A percentile compares a stretch with the other conserved stretches of the same genome.
Conservation (phyloP, 495 filamentous ascomycete genomes). For the Chaetomium tenue region DNA sequence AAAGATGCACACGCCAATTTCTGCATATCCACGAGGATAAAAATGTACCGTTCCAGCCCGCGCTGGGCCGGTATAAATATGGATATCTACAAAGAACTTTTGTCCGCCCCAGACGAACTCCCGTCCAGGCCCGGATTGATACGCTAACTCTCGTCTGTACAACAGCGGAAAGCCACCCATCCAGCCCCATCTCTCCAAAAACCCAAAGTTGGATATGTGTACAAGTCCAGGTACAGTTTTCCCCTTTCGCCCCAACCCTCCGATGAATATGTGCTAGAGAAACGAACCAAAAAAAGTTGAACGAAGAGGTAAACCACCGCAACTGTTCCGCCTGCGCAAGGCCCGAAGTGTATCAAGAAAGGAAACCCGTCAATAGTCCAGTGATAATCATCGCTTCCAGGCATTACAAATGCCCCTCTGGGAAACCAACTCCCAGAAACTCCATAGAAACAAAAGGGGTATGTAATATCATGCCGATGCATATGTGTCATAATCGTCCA, state of each 20-base stretch:
- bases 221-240: not conserved
- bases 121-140: not conserved
- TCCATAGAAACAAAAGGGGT: constrained; percentile 23
- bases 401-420: not conserved
- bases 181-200: constrained; percentile 3
- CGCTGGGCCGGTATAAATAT: not conserved
- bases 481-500: constrained; percentile 28
- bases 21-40: no score
- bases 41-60: no score
- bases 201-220: constrained; percentile 11
- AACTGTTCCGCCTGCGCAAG: not conserved
- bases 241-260: not conserved
- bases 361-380: not conserved
- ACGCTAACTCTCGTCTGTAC: constrained; percentile 3
- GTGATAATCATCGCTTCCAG: not conserved
- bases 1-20: no score
- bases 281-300: not conserved
- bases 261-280: constrained; percentile 4
- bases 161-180: not conserved
- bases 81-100: constrained; percentile 4
- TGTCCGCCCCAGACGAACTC: not conserved
- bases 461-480: constrained; percentile 24
- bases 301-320: not conserved
- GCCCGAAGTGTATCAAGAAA: not conserved
- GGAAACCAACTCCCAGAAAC: constrained; percentile 20